Evolutionary conservation across 2,329 filamentous ascomycete species (phyloP), one percentile per base, ranked within the genome.

Genomic region (Pyricularia grisea): DNA sequence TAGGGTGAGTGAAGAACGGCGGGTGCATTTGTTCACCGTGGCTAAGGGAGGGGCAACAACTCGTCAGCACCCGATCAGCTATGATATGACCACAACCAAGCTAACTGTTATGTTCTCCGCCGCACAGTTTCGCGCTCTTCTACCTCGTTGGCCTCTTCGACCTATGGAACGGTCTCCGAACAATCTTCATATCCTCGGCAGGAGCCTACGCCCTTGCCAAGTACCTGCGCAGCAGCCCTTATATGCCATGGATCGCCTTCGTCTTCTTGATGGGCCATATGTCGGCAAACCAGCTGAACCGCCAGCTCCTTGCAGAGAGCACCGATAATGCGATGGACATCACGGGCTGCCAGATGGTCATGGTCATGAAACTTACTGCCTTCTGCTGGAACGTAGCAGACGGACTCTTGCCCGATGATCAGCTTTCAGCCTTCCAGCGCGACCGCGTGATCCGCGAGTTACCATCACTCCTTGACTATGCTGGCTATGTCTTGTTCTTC

Each of bases 341-440:
- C 73, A 97, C 94, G 0, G 94, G 91, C 60, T 93, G 94, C 1
- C 95, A 99, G 79, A 99, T 99, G 95, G 95, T 99, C 42, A 81
- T 98, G 74, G 90, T 98, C 72, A 99, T 99, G 93, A 99, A 99
- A 79, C 87, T 99, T 50, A 93, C 90, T 27, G 92, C 94, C 5
- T 99, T 99, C 77, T 97, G 93, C 81, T 99, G 95, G 95, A 98
- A 98, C 77, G 90, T 98, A 10, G 93, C 95, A 75, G 95, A 99
- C 78, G 96, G 95, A 25, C 88, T 90, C 70, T 84, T 97, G 25
- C 89, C 92, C 3, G 88, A 90, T 23, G 85, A 90, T 63, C 88
- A 94, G 70, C 86, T 99, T n/a, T 92, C 92, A 0, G 92, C 95
- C 67, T 88, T 91, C 65, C 95, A 99, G 78, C 94, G 90, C 76